phyloP scores from a whole-genome alignment of 2,329 filamentous ascomycete genomes.

The Aspergillus niger region DNA sequence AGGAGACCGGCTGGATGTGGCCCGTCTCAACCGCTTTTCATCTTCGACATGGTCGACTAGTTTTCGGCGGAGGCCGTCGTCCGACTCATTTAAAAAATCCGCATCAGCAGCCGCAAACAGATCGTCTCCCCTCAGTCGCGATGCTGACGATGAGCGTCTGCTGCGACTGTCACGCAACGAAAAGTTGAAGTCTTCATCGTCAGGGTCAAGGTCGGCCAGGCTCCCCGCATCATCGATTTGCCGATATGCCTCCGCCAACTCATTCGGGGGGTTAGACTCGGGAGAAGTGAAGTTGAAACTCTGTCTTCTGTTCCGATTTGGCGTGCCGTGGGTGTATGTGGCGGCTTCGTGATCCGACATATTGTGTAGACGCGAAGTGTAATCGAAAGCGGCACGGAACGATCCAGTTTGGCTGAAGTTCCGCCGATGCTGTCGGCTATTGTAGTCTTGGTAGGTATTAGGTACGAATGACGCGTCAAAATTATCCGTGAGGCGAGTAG shows the following conservation, averaged over 20 bases:
- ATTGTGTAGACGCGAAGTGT: constrained; percentile 31
- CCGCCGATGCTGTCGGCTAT: constrained; percentile 31
- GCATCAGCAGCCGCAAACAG: constrained; percentile 31
- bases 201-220: constrained; percentile 36
- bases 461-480: constrained; percentile 33
- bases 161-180: constrained; percentile 20
- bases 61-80: constrained; percentile 37
- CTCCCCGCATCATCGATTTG: constrained; percentile 43
- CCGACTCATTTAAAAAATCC: constrained; percentile 38
- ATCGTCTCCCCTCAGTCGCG: constrained; percentile 22
- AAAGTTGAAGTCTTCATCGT: constrained; percentile 30
- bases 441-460: constrained; percentile 32
- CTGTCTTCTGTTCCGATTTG: constrained; percentile 34
- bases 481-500: constrained; percentile 29
- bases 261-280: constrained; percentile 42
- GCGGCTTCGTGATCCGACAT: constrained; percentile 31
- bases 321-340: constrained; percentile 23
- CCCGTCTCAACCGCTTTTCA: constrained; percentile 42
- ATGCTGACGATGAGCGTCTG: constrained; percentile 29
- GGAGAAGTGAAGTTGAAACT: constrained; percentile 32
- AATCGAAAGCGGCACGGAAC: constrained; percentile 43
- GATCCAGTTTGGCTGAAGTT: constrained; percentile 41
- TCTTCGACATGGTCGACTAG: constrained; percentile 41
- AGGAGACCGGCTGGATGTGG: constrained; percentile 41
- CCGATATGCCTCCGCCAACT: constrained; percentile 42